Evolutionary conservation across 768 basidiomycete species (phyloP), one percentile per base, ranked within the genome.

Genomic region (Phlebiopsis flavidoalba): DNA sequence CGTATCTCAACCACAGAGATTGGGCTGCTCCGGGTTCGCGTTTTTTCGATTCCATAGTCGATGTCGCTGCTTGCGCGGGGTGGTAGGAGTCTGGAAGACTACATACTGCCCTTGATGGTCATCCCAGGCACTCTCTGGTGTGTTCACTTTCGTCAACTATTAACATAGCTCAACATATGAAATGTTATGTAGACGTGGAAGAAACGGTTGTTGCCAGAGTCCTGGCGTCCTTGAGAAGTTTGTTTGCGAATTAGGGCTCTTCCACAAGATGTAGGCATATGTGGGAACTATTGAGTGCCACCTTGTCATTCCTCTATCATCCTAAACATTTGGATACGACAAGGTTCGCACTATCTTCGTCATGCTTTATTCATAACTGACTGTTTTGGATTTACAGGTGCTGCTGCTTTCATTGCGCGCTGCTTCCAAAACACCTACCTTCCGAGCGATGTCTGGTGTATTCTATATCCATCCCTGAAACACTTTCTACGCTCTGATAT

Each of bases 101-200:
- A 98, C 67, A 96, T 98, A 56, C 70, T 97, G n/a, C 97, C 97
- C 0, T 73, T 99, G 60, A 95, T 98, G 93, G 84, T 94, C n/a
- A n/a, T n/a, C n/a, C 4, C 95, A 98, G 66, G 94, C 95, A 0
- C 74, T 99, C 26, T 94, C 93, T 56, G 96, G 96, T 95, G 22
- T 7, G 67, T 57, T 5, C 3, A 11, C 45, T 36, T 14, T 26
- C 56, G 12, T 8, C 24, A 24, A 50, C n/a, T n/a, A n/a, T n/a
- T 53, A 14, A 19, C 54, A n/a, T 45, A 33, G 45, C n/a, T 21
- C 24, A 21, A 33, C 45, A 31, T 31, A 10, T 69, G 50, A 55
- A 65, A 21, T 22, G 7, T 7, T 46, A 19, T 15, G 0, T 69
- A 96, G 97, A 99, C 70, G 89, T 93, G 7, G 97, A 99, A 72